Conservation (phyloP, 768 basidiomycete genomes). For the Leccinum variicolor region DNA sequence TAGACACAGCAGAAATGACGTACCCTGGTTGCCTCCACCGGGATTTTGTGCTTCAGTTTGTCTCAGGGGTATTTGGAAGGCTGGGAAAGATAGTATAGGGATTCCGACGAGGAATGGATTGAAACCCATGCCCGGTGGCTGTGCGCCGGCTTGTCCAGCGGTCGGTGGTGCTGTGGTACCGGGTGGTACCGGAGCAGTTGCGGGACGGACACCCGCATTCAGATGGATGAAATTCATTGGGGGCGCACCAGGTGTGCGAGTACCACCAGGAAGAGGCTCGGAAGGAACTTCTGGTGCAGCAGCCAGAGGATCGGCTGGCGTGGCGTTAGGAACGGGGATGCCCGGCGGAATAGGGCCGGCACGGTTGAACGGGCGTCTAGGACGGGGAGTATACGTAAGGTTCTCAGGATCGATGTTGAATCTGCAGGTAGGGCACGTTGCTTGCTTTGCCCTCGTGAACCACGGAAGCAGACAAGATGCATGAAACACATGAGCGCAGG, state of each 20-base stretch:
- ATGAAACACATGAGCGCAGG: constrained; percentile 82
- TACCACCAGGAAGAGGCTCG: background rate
- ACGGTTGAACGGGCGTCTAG: constrained; percentile 18
- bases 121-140: constrained; percentile 10
- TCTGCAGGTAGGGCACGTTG: constrained; percentile 80
- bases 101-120: constrained; percentile 22
- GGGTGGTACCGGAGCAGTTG: background rate
- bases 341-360: constrained; percentile 11
- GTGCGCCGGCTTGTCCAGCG: constrained; percentile 5
- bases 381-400: constrained; percentile 44
- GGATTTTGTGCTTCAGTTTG: constrained; percentile 6
- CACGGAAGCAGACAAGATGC: constrained; percentile 75
- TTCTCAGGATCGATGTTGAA: constrained; percentile 83
- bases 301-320: constrained; percentile 7
- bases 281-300: constrained; percentile 7
- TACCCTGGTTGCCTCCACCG: constrained; percentile 19
- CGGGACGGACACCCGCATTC: constrained; percentile 1
- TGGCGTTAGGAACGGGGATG: constrained; percentile 11
- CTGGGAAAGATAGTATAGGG: constrained; percentile 27
- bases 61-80: constrained; percentile 23
- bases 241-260: background rate
- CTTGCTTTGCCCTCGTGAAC: constrained; percentile 76
- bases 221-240: background rate
- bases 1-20: constrained; percentile 8
- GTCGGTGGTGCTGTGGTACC: background rate